Evolutionary conservation across 2,329 filamentous ascomycete genomes (phyloP).

Genomic region (Drechslerella stenobrocha): DNA sequence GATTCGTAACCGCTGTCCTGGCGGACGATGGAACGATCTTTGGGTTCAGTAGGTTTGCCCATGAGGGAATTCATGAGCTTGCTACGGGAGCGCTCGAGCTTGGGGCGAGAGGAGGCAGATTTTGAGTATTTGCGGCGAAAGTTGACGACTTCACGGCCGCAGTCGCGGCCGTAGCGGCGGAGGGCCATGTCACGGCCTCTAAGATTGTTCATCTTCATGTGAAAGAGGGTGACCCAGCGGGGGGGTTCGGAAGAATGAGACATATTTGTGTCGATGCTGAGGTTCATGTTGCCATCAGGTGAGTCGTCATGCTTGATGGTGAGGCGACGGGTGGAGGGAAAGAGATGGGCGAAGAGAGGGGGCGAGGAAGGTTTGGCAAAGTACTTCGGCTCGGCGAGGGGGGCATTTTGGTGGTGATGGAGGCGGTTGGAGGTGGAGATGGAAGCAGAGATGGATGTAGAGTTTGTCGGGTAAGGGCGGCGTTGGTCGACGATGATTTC

Average conservation of each 20-base stretch:
- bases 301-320: slow-evolving; percentile 87
- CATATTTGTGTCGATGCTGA: slow-evolving; percentile 80
- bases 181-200: slow-evolving; percentile 84
- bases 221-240: slow-evolving; percentile 78
- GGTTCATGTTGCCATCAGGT: slow-evolving; percentile 95
- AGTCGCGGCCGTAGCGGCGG: slow-evolving; percentile 86
- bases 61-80: slow-evolving; percentile 64
- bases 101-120: slow-evolving; percentile 60
- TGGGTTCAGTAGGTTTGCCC: slow-evolving; percentile 61
- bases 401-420: slow-evolving; percentile 66
- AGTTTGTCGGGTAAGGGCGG: slow-evolving; percentile 36
- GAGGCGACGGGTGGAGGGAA: slow-evolving; percentile 79
- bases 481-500: slow-evolving; percentile 24
- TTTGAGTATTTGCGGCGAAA: slow-evolving; percentile 71
- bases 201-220: slow-evolving; percentile 91
- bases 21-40: slow-evolving; percentile 59
- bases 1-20: slow-evolving; percentile 66
- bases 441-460: slow-evolving; percentile 55
- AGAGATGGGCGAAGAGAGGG: slow-evolving; percentile 78
- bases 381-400: slow-evolving; percentile 58
- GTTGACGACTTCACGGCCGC: slow-evolving; percentile 88
- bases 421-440: slow-evolving; percentile 54
- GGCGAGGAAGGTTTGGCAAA: slow-evolving; percentile 75
- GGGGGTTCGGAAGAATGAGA: slow-evolving; percentile 61
- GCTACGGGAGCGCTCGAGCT: slow-evolving; percentile 64